Evolutionary conservation across 129 eudicot species (phyloP).

Genomic region (Centella asiatica): DNA sequence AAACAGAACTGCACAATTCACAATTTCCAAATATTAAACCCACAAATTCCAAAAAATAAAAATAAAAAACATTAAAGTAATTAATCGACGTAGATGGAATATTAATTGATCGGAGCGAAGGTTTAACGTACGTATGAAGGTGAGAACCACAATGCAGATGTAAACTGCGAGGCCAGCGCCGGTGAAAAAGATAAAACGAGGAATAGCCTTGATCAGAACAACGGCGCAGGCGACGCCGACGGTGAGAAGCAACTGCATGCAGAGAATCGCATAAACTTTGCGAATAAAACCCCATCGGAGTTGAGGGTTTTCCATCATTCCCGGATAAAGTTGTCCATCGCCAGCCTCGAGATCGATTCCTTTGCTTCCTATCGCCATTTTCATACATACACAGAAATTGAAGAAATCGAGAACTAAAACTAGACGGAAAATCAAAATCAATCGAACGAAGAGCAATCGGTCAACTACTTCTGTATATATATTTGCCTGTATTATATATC

Average conservation of each 20-base stretch:
- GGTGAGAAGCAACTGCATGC: constrained; percentile 48
- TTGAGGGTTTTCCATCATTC: constrained; percentile 55
- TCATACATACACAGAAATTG: background rate
- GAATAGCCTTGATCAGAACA: constrained; percentile 26
- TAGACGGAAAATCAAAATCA: too few relatives aligned
- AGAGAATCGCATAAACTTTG: constrained; percentile 58
- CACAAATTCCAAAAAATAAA: background rate
- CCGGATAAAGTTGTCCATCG: constrained; percentile 38
- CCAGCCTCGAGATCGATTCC: constrained; percentile 38
- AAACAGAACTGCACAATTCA: constrained; percentile 9
- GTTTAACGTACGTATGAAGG: constrained; percentile 40
- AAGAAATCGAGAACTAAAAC: too few relatives aligned
- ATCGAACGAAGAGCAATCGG: too few relatives aligned
- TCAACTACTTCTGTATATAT: too few relatives aligned
- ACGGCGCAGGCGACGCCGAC: constrained; percentile 36
- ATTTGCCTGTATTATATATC: background rate
- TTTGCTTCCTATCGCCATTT: constrained; percentile 1
- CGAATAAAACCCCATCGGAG: constrained; percentile 81
- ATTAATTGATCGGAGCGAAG: background rate
- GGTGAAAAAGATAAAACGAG: constrained; percentile 27
- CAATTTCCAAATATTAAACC: background rate
- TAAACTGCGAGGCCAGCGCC: constrained; percentile 27
- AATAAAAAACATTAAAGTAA: too few relatives aligned
- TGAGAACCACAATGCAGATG: constrained; percentile 22
- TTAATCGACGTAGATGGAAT: too few relatives aligned